A percentile compares a stretch with the other conserved stretches of the same genome.
Evolutionary conservation across 2,329 filamentous ascomycete species (phyloP).

Genomic region (Ceratocystis alfenasii): DNA sequence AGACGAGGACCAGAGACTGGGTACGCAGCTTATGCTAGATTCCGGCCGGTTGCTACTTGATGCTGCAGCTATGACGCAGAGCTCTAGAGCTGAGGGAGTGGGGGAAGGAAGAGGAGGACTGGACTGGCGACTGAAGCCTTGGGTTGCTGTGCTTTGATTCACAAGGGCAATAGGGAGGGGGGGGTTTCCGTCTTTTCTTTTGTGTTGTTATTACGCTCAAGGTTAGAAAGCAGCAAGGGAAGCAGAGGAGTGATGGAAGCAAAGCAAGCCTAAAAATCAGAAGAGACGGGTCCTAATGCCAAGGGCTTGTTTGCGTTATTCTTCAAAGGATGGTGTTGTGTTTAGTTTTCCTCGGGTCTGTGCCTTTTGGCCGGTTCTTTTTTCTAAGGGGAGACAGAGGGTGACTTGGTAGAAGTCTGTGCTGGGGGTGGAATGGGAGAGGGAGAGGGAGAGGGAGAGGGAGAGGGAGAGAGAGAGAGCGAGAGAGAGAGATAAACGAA

Average conservation of each 20-base stretch:
- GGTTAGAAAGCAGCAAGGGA: too few relatives aligned
- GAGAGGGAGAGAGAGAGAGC: too few relatives aligned
- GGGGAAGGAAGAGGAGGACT: not conserved
- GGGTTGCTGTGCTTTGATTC: not conserved
- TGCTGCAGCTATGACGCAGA: constrained; percentile 7
- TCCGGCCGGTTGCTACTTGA: constrained; percentile 7
- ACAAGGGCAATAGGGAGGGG: too few relatives aligned
- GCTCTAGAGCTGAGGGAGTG: not conserved
- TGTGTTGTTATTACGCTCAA: too few relatives aligned
- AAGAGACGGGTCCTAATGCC: too few relatives aligned
- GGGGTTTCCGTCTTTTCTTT: too few relatives aligned
- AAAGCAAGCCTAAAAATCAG: too few relatives aligned
- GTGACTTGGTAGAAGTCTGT: not conserved
- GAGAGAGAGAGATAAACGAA: too few relatives aligned
- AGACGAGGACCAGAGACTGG: not conserved
- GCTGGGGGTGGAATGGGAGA: not conserved
- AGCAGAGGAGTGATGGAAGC: too few relatives aligned
- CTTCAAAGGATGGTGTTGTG: constrained; percentile 11
- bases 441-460: too few relatives aligned
- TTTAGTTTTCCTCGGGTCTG: not conserved
- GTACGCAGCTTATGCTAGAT: not conserved
- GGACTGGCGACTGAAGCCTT: not conserved
- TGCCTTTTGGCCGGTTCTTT: not conserved
- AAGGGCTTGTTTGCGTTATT: not conserved
- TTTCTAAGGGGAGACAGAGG: too few relatives aligned